Base-by-base conservation (phyloP, 2,329 filamentous ascomycete genomes). In the Trichoderma guizhouense region DNA sequence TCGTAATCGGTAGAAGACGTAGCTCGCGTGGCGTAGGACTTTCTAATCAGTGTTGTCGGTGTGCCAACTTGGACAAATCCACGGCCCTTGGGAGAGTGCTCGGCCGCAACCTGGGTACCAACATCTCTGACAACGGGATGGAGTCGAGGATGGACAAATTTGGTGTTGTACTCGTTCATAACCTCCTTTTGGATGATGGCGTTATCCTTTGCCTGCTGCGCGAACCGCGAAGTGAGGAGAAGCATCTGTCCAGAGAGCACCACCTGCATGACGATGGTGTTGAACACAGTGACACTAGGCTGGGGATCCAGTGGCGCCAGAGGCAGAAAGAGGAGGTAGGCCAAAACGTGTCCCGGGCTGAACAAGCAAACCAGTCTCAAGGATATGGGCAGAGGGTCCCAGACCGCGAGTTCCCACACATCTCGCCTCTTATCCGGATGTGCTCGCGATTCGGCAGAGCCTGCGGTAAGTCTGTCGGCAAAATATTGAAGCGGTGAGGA, bases 331-430 rank as follows among this genome's bases (percentile, higher is more conserved):
- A 97, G 86, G 86, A 91, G 92, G 83, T 99, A 97, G 32, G 98
- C 88, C 62, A 97, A 83, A n/a, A 97, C 88, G 82, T 99, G 97
- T 0, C 94, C 93, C 0, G 96, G 96, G 77, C 95, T 97, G 84
- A 99, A 98, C 53, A 96, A 85, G 76, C 93, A 96, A 79, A 98
- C 94, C 3, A 98, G 84, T 47, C 91, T 90, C 68, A 98, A 83
- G 60, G 90, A 94, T 43, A 97, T 87, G 2, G 95, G 94, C 61
- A 95, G 88, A 39, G 97, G 96, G 79, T 98, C 95, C 96, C 96
- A 99, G 7, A 98, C 87, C 2, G 92, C 89, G 64, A 99, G 83
- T 81, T 99, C 95, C 96, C 96, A 99, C 11, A 99, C 96, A 81
- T 99, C 95, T 12, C 91, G 88, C 30, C 88, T 88, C 71, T 91